These are phyloP conservation scores for Nymphaea thermarum DNA, from an alignment of 164 flowering plant species.

Conservation along the genomic window DNA sequence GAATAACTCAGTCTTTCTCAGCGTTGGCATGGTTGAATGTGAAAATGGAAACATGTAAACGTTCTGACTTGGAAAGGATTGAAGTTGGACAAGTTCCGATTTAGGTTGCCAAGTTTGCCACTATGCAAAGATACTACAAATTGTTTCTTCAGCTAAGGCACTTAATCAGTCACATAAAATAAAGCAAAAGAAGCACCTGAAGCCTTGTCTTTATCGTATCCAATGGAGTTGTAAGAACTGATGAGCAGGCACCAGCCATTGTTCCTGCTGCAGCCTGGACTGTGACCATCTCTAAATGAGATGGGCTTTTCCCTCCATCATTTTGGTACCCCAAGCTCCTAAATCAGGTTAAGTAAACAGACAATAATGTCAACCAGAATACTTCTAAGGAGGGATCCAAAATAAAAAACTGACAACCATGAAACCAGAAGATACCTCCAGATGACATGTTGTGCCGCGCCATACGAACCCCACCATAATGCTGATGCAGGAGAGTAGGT, in stretches of 20 bases:
- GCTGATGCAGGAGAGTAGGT: constrained; percentile 75
- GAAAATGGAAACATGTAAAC: no score
- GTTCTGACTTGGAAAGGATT: no score
- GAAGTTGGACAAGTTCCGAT: no score
- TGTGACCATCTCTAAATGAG: constrained; percentile 53
- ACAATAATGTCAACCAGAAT: not conserved
- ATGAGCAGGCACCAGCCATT: constrained; percentile 71
- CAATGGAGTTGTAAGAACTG: constrained; percentile 72
- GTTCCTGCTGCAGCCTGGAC: constrained; percentile 81
- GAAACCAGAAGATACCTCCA: constrained; percentile 40
- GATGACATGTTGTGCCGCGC: constrained; percentile 53
- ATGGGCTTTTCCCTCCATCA: constrained; percentile 41
- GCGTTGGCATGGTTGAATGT: no score
- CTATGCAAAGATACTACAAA: no score
- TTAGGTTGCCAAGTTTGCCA: no score
- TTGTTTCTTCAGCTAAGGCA: no score
- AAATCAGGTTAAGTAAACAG: not conserved
- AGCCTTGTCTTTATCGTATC: constrained; percentile 88
- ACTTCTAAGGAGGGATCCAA: not conserved
- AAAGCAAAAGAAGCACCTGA: constrained; percentile 33
- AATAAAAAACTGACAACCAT: not conserved
- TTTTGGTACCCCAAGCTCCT: constrained; percentile 59
- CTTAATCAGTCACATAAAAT: constrained; percentile 1
- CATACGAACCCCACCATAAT: constrained; percentile 89
- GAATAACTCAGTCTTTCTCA: no score